Conservation (phyloP, 805 yeast species). For the Metschnikowia shivogae region DNA sequence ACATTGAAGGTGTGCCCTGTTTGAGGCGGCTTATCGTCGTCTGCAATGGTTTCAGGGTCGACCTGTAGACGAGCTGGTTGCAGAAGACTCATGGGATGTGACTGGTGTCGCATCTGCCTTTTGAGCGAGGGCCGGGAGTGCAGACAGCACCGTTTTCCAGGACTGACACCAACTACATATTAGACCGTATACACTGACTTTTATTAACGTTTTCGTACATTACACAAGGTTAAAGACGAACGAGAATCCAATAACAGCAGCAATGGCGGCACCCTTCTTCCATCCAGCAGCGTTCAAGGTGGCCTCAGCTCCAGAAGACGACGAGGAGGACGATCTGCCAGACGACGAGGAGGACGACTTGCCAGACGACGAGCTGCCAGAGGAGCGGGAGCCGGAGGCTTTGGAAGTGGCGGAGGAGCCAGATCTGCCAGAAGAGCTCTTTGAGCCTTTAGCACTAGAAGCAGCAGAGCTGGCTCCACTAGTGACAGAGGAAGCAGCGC, state of each 20-base stretch:
- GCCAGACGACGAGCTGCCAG: background rate
- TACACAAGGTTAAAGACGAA: constrained; percentile 25
- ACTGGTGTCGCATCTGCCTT: background rate
- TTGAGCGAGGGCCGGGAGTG: constrained; percentile 1
- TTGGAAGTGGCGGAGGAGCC: no score
- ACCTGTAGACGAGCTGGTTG: constrained; percentile 73
- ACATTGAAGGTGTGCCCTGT: constrained; percentile 77
- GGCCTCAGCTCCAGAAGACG: constrained; percentile 18
- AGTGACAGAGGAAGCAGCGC: constrained; percentile 11
- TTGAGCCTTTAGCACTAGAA: constrained; percentile 12
- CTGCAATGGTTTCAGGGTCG: constrained; percentile 52
- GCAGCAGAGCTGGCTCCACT: constrained; percentile 2
- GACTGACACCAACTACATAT: no score
- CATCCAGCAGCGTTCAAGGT: constrained; percentile 23
- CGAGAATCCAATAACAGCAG: constrained; percentile 34
- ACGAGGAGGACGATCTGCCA: constrained; percentile 8
- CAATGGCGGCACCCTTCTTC: constrained; percentile 37
- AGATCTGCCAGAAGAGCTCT: constrained; percentile 2
- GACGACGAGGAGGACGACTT: constrained; percentile 7
- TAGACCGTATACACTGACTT: no score
- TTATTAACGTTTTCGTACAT: background rate
- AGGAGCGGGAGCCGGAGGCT: constrained; percentile 1
- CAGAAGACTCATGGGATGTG: constrained; percentile 1
- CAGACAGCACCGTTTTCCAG: background rate
- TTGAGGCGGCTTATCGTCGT: constrained; percentile 68